Conservation (phyloP, 805 yeast species). For the Trichomonascus vanleenenianus region DNA sequence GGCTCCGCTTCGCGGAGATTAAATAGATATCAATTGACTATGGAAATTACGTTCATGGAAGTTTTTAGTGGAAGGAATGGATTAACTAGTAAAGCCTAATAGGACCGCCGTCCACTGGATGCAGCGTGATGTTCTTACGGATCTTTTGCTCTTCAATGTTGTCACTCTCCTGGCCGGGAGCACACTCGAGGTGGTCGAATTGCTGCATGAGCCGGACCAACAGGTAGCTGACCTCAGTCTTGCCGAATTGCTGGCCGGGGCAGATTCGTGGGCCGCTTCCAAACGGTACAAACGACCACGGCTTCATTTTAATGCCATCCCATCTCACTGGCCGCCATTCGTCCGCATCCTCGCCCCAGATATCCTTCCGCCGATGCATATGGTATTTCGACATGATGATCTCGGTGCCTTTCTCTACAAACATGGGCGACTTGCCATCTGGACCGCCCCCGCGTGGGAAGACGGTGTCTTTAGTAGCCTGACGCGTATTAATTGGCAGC, state of each 20-base stretch:
- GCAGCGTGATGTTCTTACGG: too few relatives aligned
- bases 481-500: constrained; percentile 39
- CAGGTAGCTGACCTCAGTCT: constrained; percentile 38
- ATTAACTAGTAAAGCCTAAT: too few relatives aligned
- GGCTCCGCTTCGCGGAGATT: too few relatives aligned
- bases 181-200: constrained; percentile 20
- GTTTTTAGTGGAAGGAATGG: too few relatives aligned
- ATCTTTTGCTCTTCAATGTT: not conserved
- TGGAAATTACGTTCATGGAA: too few relatives aligned
- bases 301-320: constrained; percentile 28
- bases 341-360: constrained; percentile 36
- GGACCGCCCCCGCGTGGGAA: constrained; percentile 42
- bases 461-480: constrained; percentile 35
- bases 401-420: constrained; percentile 32
- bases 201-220: constrained; percentile 32
- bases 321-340: constrained; percentile 39
- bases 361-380: constrained; percentile 33
- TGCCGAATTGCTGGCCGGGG: constrained; percentile 44
- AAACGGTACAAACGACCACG: constrained; percentile 42
- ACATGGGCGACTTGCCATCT: constrained; percentile 29
- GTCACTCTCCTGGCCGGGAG: not conserved
- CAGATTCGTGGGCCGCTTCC: constrained; percentile 46
- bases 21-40: too few relatives aligned
- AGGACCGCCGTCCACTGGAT: too few relatives aligned
- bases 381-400: constrained; percentile 31